A percentile compares a stretch with the other conserved stretches of the same genome.
Conservation (phyloP, 257 asterid genomes). For the Fraxinus anomala region DNA sequence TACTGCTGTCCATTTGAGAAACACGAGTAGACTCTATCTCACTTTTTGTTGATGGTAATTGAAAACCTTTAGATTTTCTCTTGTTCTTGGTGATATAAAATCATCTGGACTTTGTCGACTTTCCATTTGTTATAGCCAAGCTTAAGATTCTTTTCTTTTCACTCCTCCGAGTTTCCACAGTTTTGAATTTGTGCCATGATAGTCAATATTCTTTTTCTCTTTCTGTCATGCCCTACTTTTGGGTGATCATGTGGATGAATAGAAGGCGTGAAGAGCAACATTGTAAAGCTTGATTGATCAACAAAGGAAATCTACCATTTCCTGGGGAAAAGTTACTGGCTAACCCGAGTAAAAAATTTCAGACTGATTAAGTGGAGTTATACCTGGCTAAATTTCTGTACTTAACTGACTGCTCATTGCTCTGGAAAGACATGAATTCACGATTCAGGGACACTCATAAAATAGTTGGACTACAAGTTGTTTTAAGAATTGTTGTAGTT, state of each 20-base stretch:
- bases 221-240: neutral
- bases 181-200: neutral
- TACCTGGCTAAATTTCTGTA: neutral
- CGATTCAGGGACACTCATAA: neutral
- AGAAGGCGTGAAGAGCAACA: neutral
- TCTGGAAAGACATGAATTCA: neutral
- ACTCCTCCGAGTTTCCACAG: neutral
- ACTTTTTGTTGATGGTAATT: conserved; percentile 15
- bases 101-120: conserved; percentile 1
- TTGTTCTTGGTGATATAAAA: conserved; percentile 10
- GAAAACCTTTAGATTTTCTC: conserved; percentile 9
- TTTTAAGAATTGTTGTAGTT: neutral
- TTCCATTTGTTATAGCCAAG: neutral
- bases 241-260: neutral
- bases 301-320: neutral
- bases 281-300: conserved; percentile 24
- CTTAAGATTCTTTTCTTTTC: neutral
- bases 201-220: neutral
- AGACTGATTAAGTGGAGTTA: neutral
- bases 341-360: neutral
- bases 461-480: neutral
- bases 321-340: neutral
- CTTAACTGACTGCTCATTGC: neutral
- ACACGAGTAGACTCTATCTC: conserved; percentile 2
- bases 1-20: conserved; percentile 21